These are phyloP conservation scores for Puccinia novopanici DNA, from an alignment of 1,284 basidiomycete species.

Conservation along the genomic window DNA sequence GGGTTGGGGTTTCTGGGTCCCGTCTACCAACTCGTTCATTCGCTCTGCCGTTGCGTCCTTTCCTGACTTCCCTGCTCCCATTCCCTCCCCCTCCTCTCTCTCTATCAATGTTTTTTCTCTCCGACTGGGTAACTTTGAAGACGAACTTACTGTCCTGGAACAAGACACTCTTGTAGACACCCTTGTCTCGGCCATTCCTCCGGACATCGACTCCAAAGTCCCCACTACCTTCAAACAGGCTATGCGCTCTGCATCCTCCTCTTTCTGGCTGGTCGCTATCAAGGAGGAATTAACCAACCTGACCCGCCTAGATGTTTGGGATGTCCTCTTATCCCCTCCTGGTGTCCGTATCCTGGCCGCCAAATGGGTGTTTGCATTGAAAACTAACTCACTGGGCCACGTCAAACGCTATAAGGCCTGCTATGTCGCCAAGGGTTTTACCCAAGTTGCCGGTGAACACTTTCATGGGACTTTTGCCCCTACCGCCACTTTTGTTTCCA, in stretches of 20 bases:
- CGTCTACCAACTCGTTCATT: not conserved
- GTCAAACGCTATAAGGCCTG: not conserved
- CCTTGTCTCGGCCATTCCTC: not conserved
- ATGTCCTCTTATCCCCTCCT: not conserved
- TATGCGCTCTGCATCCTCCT: not conserved
- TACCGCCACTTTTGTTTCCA: not conserved
- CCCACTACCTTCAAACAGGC: too few species aligned
- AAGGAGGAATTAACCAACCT: not conserved
- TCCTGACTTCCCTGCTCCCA: not conserved
- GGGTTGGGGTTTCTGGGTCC: constrained; percentile 5
- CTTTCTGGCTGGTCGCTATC: not conserved
- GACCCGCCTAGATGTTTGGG: not conserved
- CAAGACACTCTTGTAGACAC: not conserved
- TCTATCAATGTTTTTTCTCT: not conserved
- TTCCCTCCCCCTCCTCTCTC: too few species aligned
- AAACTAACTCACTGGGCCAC: not conserved
- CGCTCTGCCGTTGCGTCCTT: not conserved
- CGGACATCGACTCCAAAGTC: not conserved
- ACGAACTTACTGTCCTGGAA: too few species aligned
- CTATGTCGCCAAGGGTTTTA: not conserved
- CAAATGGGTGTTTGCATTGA: constrained; percentile 10
- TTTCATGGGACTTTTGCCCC: not conserved
- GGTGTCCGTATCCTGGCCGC: not conserved
- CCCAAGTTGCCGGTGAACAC: not conserved
- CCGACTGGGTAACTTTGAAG: not conserved